Conservation (phyloP, 78 protist genomes). For the Dictyostelium purpureum region DNA sequence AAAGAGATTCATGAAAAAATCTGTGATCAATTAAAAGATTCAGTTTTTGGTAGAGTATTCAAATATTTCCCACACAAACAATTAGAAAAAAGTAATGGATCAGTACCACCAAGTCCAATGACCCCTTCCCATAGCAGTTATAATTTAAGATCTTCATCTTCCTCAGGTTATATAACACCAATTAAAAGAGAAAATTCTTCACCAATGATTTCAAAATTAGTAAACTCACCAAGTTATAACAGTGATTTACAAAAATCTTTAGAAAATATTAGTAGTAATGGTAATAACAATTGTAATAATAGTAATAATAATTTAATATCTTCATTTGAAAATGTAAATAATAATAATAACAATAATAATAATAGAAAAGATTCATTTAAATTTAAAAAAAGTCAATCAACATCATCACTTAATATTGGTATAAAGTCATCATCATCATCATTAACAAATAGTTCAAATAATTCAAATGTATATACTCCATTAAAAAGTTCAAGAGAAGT, state of each 20-base stretch:
- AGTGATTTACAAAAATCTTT: not conserved
- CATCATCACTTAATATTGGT: constrained; percentile 1
- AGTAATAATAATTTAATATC: not conserved
- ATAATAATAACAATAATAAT: not conserved
- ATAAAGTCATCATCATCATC: not conserved
- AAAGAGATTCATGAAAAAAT: constrained; percentile 53
- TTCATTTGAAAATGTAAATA: not conserved
- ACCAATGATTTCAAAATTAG: not conserved
- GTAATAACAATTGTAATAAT: not conserved
- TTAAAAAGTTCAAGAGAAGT: not conserved
- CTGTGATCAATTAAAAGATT: not conserved
- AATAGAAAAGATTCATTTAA: constrained; percentile 7
- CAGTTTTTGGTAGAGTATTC: not conserved
- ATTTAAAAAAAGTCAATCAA: constrained; percentile 55
- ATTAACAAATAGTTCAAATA: not conserved
- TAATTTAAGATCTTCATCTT: not conserved
- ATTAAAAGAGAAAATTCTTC: not conserved
- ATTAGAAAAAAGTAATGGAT: not conserved
- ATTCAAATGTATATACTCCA: not conserved
- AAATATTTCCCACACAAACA: constrained; percentile 53
- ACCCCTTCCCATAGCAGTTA: not conserved
- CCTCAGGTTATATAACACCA: too few species aligned
- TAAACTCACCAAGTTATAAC: not conserved
- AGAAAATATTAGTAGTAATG: not conserved
- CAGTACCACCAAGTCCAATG: constrained; percentile 18